phyloP scores from a whole-genome alignment of 192 early-diverging fungal species.

The Oehlia diaphana region DNA sequence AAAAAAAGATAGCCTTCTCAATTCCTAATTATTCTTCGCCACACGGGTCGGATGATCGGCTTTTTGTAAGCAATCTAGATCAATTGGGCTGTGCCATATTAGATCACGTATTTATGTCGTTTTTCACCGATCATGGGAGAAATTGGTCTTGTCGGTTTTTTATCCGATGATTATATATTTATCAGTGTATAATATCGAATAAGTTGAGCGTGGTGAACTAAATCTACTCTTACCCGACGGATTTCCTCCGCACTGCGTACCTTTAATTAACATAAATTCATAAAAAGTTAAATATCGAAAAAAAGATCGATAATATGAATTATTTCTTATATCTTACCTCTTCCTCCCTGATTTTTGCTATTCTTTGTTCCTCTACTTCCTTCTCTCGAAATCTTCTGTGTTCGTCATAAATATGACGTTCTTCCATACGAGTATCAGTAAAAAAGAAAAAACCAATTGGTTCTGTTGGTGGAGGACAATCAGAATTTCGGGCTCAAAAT shows the following conservation, averaged over 20 bases:
- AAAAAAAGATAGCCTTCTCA: too few species aligned
- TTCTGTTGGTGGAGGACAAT: slow-evolving; percentile 14
- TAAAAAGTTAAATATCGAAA: neutral
- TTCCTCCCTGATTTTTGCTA: neutral
- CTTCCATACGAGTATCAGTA: slow-evolving; percentile 9
- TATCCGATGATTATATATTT: slow-evolving; percentile 14
- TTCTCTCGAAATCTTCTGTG: neutral
- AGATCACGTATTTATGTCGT: neutral
- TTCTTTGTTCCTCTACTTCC: neutral
- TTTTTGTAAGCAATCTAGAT: too few species aligned
- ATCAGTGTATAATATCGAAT: neutral
- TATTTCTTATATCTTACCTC: neutral
- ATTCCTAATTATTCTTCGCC: too few species aligned
- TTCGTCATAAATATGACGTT: neutral
- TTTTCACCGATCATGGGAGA: slow-evolving; percentile 22
- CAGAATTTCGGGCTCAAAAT: slow-evolving; percentile 8
- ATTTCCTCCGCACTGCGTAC: slow-evolving; percentile 3
- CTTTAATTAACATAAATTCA: neutral
- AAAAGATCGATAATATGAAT: too few species aligned
- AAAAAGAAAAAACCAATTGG: slow-evolving; percentile 3
- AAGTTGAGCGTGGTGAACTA: slow-evolving; percentile 8
- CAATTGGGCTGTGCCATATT: too few species aligned
- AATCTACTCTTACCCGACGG: slow-evolving; percentile 9
- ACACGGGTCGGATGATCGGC: too few species aligned
- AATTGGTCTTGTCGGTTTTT: slow-evolving; percentile 7